Evolutionary conservation across 116 monocot genomes (phyloP).

Genomic region (Dioscorea cayenensis): DNA sequence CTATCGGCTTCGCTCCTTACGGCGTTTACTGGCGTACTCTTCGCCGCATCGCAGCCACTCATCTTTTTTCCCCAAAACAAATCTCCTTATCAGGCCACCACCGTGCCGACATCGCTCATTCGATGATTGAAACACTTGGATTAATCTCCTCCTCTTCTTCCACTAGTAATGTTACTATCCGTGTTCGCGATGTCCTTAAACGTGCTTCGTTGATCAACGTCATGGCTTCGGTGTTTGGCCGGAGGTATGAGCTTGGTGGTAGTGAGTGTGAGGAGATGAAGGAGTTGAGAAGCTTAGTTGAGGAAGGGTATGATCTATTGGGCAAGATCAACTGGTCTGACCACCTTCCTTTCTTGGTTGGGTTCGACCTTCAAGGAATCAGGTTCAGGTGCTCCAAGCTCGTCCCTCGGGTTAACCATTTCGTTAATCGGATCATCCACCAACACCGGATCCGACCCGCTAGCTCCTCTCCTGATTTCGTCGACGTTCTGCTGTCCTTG

Average conservation of each 20-base stretch:
- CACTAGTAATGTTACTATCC: background rate
- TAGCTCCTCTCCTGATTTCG: constrained; percentile 15
- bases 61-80: constrained; percentile 39
- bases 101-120: constrained; percentile 16
- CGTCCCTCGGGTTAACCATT: constrained; percentile 36
- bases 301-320: constrained; percentile 40
- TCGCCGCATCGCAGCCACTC: constrained; percentile 26
- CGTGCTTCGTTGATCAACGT: constrained; percentile 27
- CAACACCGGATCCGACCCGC: constrained; percentile 14
- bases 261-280: constrained; percentile 13
- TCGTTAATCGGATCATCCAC: constrained; percentile 34
- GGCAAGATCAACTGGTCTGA: constrained; percentile 39
- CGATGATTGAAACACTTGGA: constrained; percentile 14
- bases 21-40: constrained; percentile 45
- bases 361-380: constrained; percentile 28
- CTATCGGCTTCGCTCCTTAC: constrained; percentile 54
- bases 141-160: background rate
- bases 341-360: constrained; percentile 23
- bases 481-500: constrained; percentile 34
- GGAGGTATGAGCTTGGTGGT: constrained; percentile 11
- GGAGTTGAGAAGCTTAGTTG: constrained; percentile 29
- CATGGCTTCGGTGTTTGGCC: constrained; percentile 38
- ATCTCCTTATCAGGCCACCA: constrained; percentile 12
- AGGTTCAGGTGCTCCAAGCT: constrained; percentile 25
- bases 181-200: constrained; percentile 14